Evolutionary conservation across 1,284 basidiomycete species (phyloP).

Genomic region (Sanghuangporus weigelae): DNA sequence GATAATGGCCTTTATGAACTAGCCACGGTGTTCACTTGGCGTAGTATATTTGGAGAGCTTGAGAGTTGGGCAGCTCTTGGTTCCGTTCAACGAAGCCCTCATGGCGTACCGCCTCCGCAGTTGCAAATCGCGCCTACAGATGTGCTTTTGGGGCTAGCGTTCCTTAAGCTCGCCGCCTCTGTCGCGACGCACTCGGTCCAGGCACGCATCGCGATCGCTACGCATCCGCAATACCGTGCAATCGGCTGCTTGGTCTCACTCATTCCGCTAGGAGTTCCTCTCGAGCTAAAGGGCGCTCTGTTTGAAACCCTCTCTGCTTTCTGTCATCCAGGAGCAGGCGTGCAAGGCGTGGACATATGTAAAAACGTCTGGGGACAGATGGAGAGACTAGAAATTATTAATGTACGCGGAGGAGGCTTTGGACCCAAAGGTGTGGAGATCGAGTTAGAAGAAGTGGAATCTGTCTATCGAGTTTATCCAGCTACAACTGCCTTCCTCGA

Average conservation of each 20-base stretch:
- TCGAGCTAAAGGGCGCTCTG: constrained; percentile 89
- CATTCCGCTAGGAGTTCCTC: constrained; percentile 73
- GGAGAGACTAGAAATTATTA: constrained; percentile 83
- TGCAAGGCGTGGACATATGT: constrained; percentile 73
- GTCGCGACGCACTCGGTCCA: constrained; percentile 77
- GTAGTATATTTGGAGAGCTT: constrained; percentile 18
- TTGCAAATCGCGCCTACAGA: constrained; percentile 66
- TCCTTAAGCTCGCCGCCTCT: constrained; percentile 75
- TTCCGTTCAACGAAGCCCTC: constrained; percentile 26
- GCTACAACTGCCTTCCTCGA: constrained; percentile 85
- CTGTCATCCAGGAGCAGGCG: constrained; percentile 69
- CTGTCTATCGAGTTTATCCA: constrained; percentile 74
- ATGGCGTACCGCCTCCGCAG: constrained; percentile 29
- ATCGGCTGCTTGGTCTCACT: constrained; percentile 77
- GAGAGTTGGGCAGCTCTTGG: constrained; percentile 28
- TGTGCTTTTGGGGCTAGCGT: constrained; percentile 73
- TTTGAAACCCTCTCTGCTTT: constrained; percentile 85
- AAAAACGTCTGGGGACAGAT: constrained; percentile 77
- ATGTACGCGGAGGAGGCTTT: constrained; percentile 46
- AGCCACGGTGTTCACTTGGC: constrained; percentile 14
- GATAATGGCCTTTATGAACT: constrained; percentile 20
- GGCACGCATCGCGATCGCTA: constrained; percentile 75
- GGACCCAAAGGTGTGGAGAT: constrained; percentile 63
- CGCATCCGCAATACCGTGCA: constrained; percentile 75
- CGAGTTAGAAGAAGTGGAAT: constrained; percentile 85